A percentile compares a stretch with the other conserved stretches of the same genome.
phyloP scores from a whole-genome alignment of 768 basidiomycete species.

The Strobilomyces dryophilus region DNA sequence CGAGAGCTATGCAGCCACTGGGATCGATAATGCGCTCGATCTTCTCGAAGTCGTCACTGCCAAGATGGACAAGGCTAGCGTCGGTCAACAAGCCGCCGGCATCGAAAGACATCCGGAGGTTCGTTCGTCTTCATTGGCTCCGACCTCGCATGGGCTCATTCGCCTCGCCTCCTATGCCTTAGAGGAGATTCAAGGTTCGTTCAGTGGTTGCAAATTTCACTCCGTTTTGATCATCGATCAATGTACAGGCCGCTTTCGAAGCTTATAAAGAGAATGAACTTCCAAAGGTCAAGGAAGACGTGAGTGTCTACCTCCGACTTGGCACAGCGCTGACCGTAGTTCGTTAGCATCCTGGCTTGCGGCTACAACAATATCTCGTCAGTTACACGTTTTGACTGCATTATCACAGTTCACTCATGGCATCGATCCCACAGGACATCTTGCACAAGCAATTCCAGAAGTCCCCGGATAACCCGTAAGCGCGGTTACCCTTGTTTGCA shows the following conservation, averaged over 20 bases:
- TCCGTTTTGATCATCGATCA: slow-evolving; percentile 3
- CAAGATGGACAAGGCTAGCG: slow-evolving; percentile 89
- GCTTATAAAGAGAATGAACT: slow-evolving; percentile 87
- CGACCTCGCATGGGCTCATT: slow-evolving; percentile 9
- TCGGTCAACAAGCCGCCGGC: slow-evolving; percentile 81
- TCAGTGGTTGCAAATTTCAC: background rate
- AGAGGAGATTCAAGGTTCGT: slow-evolving; percentile 86
- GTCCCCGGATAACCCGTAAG: slow-evolving; percentile 91
- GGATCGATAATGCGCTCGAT: slow-evolving; percentile 88
- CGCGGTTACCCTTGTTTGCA: background rate
- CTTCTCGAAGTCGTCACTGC: slow-evolving; percentile 84
- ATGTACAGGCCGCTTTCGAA: slow-evolving; percentile 72
- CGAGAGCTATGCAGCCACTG: slow-evolving; percentile 78
- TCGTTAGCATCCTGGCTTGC: slow-evolving; percentile 77
- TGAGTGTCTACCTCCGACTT: slow-evolving; percentile 31
- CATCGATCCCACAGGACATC: slow-evolving; percentile 52
- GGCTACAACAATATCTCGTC: slow-evolving; percentile 87
- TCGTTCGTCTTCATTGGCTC: slow-evolving; percentile 39
- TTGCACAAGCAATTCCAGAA: slow-evolving; percentile 96
- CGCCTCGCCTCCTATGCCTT: slow-evolving; percentile 5
- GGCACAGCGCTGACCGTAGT: slow-evolving; percentile 10
- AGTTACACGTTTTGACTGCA: slow-evolving; percentile 8
- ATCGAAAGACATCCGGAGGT: slow-evolving; percentile 94
- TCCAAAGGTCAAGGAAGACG: slow-evolving; percentile 72
- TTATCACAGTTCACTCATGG: slow-evolving; percentile 3